Base-by-base conservation (phyloP, 2,329 filamentous ascomycete species). In the Aspergillus persii region DNA sequence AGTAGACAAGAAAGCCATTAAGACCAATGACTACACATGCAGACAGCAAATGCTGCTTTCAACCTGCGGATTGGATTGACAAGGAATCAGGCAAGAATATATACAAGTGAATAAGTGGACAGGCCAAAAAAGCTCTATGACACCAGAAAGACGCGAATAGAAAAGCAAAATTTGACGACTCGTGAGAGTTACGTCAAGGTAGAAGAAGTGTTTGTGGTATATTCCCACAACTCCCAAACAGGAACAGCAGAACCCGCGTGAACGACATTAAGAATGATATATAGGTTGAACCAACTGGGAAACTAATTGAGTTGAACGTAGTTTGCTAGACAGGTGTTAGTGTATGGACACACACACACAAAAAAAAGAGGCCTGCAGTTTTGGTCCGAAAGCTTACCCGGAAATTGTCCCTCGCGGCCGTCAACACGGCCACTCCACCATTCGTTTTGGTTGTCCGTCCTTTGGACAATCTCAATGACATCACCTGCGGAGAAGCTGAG, bases 401-500 rank as follows among this genome's bases (percentile, higher is more conserved):
- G 95, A 75, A 99, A 99, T 72, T 98, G 94, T 29, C 95, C 95
- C 71, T 90, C 81, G 77, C 89, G 89, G 52, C 90, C 92, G 60
- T 89, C 83, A 56, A 96, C 73, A 72, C 86, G 90, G 41, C 95
- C 95, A 8, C 84, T 88, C 95, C 95, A 99, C 95, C 95, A 99
- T 76, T 99, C 95, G 68, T 99, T 98, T 54, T 91, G 88, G 69
- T 96, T 97, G 63, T 85, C 83, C n/a, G 92, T 96, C 66, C 91
- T 84, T 61, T 83, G 84, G 2, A 95, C 75, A 67, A 99, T 93
- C 75, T 98, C 93, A 69, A 99, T 98, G 4, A 89, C 79, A 62
- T 99, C 95, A 4, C 94, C 93, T 0, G 91, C 87, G 18, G 84
- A 84, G 79, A 99, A 99, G 69, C 91, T 96, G 63, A 99, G 80